Conservation (phyloP, 257 asterid genomes). For the Plantago major region DNA sequence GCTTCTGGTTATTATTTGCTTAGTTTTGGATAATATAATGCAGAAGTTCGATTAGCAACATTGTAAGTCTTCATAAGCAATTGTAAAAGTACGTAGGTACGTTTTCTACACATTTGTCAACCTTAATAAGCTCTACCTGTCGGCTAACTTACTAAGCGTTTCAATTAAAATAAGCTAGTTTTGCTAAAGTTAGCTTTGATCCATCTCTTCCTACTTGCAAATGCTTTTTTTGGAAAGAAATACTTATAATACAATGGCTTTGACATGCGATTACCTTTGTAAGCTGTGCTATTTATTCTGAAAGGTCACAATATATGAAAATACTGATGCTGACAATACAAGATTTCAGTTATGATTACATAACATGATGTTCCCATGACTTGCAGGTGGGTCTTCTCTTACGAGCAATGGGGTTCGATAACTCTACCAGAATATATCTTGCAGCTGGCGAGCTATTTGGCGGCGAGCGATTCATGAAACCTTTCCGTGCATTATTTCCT, state of each 20-base stretch:
- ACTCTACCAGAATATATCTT: conserved; percentile 82
- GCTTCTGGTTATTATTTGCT: no score
- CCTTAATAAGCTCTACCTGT: no score
- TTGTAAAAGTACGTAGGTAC: no score
- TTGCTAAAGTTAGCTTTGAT: conserved; percentile 1
- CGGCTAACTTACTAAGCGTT: no score
- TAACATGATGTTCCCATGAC: conserved; percentile 9
- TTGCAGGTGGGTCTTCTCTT: conserved; percentile 90
- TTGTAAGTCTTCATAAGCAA: no score
- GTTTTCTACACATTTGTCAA: no score
- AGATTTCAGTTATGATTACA: conserved; percentile 10
- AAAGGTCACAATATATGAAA: not conserved
- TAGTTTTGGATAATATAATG: no score
- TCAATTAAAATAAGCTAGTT: no score
- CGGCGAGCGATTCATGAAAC: conserved; percentile 86
- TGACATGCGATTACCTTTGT: not conserved
- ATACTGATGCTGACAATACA: not conserved
- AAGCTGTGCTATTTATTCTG: not conserved
- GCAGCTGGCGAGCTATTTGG: conserved; percentile 97
- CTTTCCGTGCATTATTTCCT: conserved; percentile 75
- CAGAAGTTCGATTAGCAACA: no score
- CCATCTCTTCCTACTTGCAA: no score
- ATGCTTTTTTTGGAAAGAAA: not conserved
- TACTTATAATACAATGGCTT: not conserved
- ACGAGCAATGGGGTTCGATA: conserved; percentile 78